Conservation (phyloP, 2,329 filamentous ascomycete genomes). For the Sporothrix protearum region DNA sequence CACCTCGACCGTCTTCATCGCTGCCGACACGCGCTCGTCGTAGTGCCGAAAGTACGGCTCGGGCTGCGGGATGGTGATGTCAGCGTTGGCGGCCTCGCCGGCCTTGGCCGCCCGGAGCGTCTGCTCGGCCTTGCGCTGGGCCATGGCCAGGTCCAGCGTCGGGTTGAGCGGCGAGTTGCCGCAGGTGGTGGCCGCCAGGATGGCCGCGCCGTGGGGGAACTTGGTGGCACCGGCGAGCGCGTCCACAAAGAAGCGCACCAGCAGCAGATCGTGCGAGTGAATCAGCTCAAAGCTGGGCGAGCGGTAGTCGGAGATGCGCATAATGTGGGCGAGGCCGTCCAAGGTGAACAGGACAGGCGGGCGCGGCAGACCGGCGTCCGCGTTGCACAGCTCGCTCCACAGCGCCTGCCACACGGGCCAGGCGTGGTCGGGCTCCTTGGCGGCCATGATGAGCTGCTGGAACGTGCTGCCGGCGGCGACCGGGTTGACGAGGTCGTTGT, state of each 20-base stretch:
- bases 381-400: slow-evolving; percentile 66
- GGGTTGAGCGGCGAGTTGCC: slow-evolving; percentile 65
- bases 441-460: slow-evolving; percentile 64
- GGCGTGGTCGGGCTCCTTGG: slow-evolving; percentile 70
- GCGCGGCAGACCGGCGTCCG: slow-evolving; percentile 35
- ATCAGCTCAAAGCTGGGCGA: slow-evolving; percentile 67
- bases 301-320: slow-evolving; percentile 73
- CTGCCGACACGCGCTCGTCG: slow-evolving; percentile 54
- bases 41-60: slow-evolving; percentile 56
- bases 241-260: slow-evolving; percentile 71
- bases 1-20: slow-evolving; percentile 49
- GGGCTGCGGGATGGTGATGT: slow-evolving; percentile 35
- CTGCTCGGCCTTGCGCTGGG: slow-evolving; percentile 47
- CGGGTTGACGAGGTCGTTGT: slow-evolving; percentile 51
- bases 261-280: slow-evolving; percentile 78
- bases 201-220: slow-evolving; percentile 70
- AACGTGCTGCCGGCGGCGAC: slow-evolving; percentile 63
- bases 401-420: slow-evolving; percentile 78
- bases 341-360: slow-evolving; percentile 67
- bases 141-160: slow-evolving; percentile 66
- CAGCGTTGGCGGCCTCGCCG: not conserved
- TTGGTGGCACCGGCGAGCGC: slow-evolving; percentile 59
- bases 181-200: slow-evolving; percentile 70
- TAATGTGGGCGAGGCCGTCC: slow-evolving; percentile 78
- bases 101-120: not conserved